A percentile compares a stretch with the other conserved stretches of the same genome.
phyloP scores from a whole-genome alignment of 306 rosid species.

The Vigna nakashimae region DNA sequence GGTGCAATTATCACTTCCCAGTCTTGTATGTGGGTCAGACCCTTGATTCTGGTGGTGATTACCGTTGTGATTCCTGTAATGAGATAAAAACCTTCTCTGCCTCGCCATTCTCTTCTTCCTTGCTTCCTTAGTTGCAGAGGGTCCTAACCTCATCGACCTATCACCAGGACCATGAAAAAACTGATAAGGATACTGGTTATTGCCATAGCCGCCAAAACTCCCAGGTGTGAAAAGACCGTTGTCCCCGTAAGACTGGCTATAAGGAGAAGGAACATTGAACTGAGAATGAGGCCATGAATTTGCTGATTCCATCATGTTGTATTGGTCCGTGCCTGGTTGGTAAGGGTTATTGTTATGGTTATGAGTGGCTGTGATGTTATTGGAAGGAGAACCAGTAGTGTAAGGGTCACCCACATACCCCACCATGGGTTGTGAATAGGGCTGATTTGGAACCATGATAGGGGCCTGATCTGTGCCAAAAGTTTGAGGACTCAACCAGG shows the following conservation, averaged over 20 bases:
- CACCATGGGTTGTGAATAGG: slow-evolving; percentile 49
- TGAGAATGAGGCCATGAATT: slow-evolving; percentile 70
- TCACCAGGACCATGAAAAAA: slow-evolving; percentile 61
- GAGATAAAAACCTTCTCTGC: slow-evolving; percentile 68
- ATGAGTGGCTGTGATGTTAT: background rate
- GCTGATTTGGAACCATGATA: slow-evolving; percentile 37
- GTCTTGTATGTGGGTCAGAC: slow-evolving; percentile 54
- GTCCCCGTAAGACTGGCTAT: slow-evolving; percentile 59
- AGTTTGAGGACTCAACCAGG: slow-evolving; percentile 50
- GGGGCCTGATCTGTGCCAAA: slow-evolving; percentile 47
- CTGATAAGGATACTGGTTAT: slow-evolving; percentile 54
- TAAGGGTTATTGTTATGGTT: slow-evolving; percentile 39
- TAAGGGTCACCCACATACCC: slow-evolving; percentile 64
- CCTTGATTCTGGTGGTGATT: slow-evolving; percentile 48
- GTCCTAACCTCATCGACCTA: slow-evolving; percentile 66
- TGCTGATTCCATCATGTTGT: slow-evolving; percentile 61
- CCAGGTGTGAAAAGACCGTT: slow-evolving; percentile 36
- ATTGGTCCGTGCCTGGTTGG: slow-evolving; percentile 48
- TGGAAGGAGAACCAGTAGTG: slow-evolving; percentile 39
- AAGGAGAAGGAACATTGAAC: slow-evolving; percentile 56
- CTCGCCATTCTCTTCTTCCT: slow-evolving; percentile 97
- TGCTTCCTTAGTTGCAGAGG: slow-evolving; percentile 92
- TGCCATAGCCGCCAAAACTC: slow-evolving; percentile 48
- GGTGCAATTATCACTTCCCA: slow-evolving; percentile 59
- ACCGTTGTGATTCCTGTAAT: slow-evolving; percentile 56